phyloP scores from a whole-genome alignment of 2,329 filamentous ascomycete species.

The Hymenoscyphus infarciens region DNA sequence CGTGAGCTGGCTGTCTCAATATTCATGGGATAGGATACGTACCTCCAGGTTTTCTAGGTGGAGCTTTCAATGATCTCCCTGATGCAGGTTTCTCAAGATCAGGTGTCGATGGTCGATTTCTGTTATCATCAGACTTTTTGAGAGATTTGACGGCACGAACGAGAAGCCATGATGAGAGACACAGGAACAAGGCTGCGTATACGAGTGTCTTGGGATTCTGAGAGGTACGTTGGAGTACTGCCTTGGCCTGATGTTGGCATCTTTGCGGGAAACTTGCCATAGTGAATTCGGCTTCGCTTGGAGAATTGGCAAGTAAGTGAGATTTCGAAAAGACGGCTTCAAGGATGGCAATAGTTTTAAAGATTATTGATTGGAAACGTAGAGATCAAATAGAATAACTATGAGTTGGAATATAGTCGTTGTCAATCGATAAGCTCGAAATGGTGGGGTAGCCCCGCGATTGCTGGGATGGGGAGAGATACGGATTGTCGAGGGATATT shows the following conservation, averaged over 20 bases:
- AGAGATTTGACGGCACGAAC: slow-evolving; percentile 20
- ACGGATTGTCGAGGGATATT: slow-evolving; percentile 19
- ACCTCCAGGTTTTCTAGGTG: slow-evolving; percentile 33
- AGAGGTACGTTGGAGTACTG: slow-evolving; percentile 11
- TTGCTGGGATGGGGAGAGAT: not conserved
- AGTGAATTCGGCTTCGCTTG: not conserved
- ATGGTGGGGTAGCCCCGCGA: slow-evolving; percentile 4
- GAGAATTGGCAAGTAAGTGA: not conserved
- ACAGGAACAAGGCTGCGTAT: slow-evolving; percentile 21
- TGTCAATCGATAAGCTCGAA: slow-evolving; percentile 4
- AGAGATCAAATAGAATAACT: not conserved
- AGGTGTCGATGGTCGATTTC: slow-evolving; percentile 27
- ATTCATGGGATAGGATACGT: not conserved
- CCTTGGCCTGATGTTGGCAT: slow-evolving; percentile 9
- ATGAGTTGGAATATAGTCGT: not conserved
- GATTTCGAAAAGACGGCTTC: not conserved
- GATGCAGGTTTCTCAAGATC: slow-evolving; percentile 31
- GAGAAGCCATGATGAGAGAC: slow-evolving; percentile 26
- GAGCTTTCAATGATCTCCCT: slow-evolving; percentile 28
- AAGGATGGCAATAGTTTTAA: not conserved
- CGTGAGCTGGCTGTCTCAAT: not conserved
- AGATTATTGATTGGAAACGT: not conserved
- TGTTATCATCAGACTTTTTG: slow-evolving; percentile 19
- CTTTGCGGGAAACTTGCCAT: slow-evolving; percentile 10
- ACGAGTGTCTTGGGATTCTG: slow-evolving; percentile 22